A percentile compares a stretch with the other conserved stretches of the same genome.
Conservation (phyloP, 768 basidiomycete species). For the Boletus fagicola region DNA sequence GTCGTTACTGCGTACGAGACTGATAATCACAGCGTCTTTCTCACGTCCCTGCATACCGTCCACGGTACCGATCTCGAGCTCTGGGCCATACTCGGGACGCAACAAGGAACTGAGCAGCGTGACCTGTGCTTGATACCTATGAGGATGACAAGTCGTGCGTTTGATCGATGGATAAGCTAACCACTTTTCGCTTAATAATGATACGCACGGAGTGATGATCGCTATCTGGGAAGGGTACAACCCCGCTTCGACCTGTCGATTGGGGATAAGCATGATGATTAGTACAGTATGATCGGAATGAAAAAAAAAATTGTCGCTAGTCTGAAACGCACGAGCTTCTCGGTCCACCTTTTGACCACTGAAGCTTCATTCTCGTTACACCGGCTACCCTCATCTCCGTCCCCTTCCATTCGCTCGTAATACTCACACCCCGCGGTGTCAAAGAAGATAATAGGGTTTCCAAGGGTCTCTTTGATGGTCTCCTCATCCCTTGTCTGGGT, state of each 20-base stretch:
- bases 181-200: neutral
- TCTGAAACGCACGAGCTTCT: constrained; percentile 58
- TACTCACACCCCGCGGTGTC: constrained; percentile 95
- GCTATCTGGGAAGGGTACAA: constrained; percentile 73
- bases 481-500: constrained; percentile 49
- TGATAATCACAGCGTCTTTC: constrained; percentile 90
- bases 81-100: constrained; percentile 61
- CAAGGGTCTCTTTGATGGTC: constrained; percentile 68
- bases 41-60: constrained; percentile 98
- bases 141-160: neutral
- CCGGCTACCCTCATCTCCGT: constrained; percentile 84
- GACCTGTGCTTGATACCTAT: constrained; percentile 90
- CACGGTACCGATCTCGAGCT: constrained; percentile 89
- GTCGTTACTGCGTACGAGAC: constrained; percentile 89
- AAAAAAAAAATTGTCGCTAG: too few species aligned
- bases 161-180: neutral
- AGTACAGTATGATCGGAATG: too few species aligned
- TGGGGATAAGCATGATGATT: neutral
- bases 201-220: constrained; percentile 76
- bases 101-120: constrained; percentile 76
- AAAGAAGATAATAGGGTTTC: constrained; percentile 83
- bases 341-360: constrained; percentile 80
- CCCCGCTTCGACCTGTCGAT: constrained; percentile 53
- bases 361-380: constrained; percentile 94
- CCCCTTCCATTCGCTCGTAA: constrained; percentile 77